Evolutionary conservation across 2,329 filamentous ascomycete genomes (phyloP), one percentile per base, ranked within the genome.

Genomic region (Penicillium decumbens): DNA sequence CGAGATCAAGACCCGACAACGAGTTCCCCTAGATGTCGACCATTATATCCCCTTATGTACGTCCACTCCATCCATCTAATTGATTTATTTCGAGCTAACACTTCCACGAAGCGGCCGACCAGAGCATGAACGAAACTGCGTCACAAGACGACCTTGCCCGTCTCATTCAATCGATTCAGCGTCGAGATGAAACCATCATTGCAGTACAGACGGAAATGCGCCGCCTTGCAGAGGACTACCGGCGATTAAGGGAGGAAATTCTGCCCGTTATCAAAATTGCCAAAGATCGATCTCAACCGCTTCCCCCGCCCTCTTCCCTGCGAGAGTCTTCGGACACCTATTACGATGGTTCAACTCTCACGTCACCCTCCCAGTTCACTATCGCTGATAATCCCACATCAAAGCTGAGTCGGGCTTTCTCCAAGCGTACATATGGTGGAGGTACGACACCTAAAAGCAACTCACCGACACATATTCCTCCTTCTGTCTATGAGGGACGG

Each of bases 81-180:
- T 6, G 8, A 4, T 30, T 35, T 23, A 45, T 43, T 29, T 37
- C 24, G 45, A 25, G 35, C 35, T 55, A 57, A 52, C 56, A 41
- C 39, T 33, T 49, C 9, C 64, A 20, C 29, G 46, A 65, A 95
- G 92, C 93, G 57, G 92, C 90, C 66, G 93, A 96, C 66, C 87
- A 87, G 57, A 88, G 91, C 67, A 85, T 91, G 68, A 90, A 95
- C 65, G 84, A 88, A 49, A 87, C 84, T 35, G 92, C 92, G 4
- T 95, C 91, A 0, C 83, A 95, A 59, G 92, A 95, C 64, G 93
- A 98, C 65, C 89, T 98, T 63, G 87, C 89, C 57, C 84, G 91
- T 45, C 80, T 98, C 18, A 92, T 95, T 54, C 88, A 92, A 64
- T 90, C 95, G 54, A 83, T 98, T 40, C 85, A 88, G 57, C 77